Evolutionary conservation across 768 basidiomycete genomes (phyloP).

Genomic region (Serendipita sp.): DNA sequence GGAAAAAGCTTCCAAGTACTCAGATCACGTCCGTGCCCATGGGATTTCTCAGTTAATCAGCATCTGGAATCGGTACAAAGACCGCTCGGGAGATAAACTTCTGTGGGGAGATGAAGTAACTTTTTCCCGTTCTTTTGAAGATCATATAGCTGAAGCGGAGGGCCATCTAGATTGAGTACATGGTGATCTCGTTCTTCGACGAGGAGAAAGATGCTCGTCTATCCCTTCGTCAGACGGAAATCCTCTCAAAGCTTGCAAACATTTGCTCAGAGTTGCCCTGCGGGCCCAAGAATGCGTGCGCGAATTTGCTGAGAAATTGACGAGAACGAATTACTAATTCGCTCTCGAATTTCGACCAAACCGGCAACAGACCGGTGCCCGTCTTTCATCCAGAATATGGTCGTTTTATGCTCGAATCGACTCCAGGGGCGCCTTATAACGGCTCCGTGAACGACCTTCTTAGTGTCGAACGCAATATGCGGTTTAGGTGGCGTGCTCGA

Average conservation of each 20-base stretch:
- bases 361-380: slow-evolving; percentile 50
- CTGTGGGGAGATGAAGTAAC: slow-evolving; percentile 97
- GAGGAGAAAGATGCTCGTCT: slow-evolving; percentile 64
- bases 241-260: slow-evolving; percentile 58
- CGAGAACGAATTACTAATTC: neutral
- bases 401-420: slow-evolving; percentile 96
- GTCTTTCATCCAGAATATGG: slow-evolving; percentile 98
- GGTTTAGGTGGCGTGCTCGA: slow-evolving; percentile 44
- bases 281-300: slow-evolving; percentile 37
- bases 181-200: slow-evolving; percentile 79
- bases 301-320: neutral
- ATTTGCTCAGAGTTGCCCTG: slow-evolving; percentile 46
- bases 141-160: slow-evolving; percentile 1
- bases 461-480: slow-evolving; percentile 88
- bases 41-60: slow-evolving; percentile 92
- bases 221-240: slow-evolving; percentile 90
- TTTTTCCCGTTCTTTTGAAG: slow-evolving; percentile 6
- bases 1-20: slow-evolving; percentile 75
- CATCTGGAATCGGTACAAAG: slow-evolving; percentile 85
- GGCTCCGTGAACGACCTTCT: slow-evolving; percentile 74
- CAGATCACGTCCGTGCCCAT: slow-evolving; percentile 79
- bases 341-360: neutral
- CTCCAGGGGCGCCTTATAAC: slow-evolving; percentile 88
- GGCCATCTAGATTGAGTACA: slow-evolving; percentile 70
- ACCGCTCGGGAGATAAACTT: slow-evolving; percentile 76